Evolutionary conservation across 2,329 filamentous ascomycete genomes (phyloP).

Genomic region (Aspergillus latus): DNA sequence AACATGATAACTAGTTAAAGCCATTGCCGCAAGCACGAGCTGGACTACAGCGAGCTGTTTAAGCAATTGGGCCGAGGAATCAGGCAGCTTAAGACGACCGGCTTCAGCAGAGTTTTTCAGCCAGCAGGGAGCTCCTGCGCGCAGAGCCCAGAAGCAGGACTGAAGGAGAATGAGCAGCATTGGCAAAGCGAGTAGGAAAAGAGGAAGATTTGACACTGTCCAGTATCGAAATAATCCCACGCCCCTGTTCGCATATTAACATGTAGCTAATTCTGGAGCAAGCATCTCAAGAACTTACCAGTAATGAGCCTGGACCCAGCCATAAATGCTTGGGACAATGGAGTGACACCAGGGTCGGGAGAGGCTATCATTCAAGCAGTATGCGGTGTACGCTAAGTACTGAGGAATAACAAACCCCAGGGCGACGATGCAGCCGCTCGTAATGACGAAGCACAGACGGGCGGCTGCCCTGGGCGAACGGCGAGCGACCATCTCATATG

Average conservation of each 20-base stretch:
- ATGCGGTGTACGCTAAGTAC: conserved; percentile 68
- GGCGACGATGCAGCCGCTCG: conserved; percentile 68
- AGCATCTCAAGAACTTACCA: conserved; percentile 61
- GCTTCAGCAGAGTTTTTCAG: conserved; percentile 16
- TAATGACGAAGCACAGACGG: conserved; percentile 58
- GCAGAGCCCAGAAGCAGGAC: conserved; percentile 57
- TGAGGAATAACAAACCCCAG: conserved; percentile 72
- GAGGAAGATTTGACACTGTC: conserved; percentile 78
- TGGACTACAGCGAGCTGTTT: conserved; percentile 69
- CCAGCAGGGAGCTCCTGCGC: conserved; percentile 25
- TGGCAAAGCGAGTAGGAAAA: conserved; percentile 81
- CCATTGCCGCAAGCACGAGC: conserved; percentile 67
- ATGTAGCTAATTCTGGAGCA: not conserved
- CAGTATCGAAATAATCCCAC: conserved; percentile 87
- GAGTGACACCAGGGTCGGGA: conserved; percentile 72
- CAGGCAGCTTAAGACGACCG: conserved; percentile 14
- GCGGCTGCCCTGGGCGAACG: conserved; percentile 45
- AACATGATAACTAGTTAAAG: conserved; percentile 80
- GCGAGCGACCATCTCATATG: conserved; percentile 44
- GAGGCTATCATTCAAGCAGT: conserved; percentile 52
- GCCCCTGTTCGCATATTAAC: conserved; percentile 61
- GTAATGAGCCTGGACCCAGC: conserved; percentile 84
- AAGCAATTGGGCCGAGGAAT: conserved; percentile 33
- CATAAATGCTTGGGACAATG: conserved; percentile 80
- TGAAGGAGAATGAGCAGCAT: conserved; percentile 67